Conservation (phyloP, 129 eudicot species). For the Pulicaria dysenterica region DNA sequence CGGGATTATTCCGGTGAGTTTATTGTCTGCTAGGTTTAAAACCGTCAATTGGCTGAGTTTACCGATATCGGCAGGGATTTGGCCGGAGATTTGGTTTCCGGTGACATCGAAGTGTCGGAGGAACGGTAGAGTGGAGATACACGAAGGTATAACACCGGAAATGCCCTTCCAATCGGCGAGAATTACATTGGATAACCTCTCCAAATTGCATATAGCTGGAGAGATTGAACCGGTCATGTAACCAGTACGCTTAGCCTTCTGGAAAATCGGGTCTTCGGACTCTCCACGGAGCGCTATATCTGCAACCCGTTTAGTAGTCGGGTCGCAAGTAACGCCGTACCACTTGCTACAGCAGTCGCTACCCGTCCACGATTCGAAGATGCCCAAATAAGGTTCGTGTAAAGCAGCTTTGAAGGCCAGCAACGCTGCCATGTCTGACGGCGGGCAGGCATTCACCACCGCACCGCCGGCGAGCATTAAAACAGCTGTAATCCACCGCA, state of each 20-base stretch:
- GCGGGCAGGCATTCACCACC: slow-evolving; percentile 55
- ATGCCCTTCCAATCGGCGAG: slow-evolving; percentile 95
- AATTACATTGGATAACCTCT: slow-evolving; percentile 56
- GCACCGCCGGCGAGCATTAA: slow-evolving; percentile 30
- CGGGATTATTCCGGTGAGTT: slow-evolving; percentile 69
- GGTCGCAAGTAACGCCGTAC: slow-evolving; percentile 92
- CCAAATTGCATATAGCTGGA: slow-evolving; percentile 62
- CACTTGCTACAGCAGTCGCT: slow-evolving; percentile 74
- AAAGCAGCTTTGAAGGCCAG: slow-evolving; percentile 55
- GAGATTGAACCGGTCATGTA: slow-evolving; percentile 87
- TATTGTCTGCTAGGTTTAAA: slow-evolving; percentile 75
- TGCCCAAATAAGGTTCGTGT: slow-evolving; percentile 68
- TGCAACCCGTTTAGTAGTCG: slow-evolving; percentile 64
- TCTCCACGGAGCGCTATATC: slow-evolving; percentile 91
- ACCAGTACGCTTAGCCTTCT: slow-evolving; percentile 73
- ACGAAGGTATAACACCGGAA: slow-evolving; percentile 70
- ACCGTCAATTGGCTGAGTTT: slow-evolving; percentile 60
- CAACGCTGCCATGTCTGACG: slow-evolving; percentile 70
- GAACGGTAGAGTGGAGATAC: slow-evolving; percentile 52
- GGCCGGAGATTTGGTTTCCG: slow-evolving; percentile 78
- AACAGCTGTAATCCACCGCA: slow-evolving; percentile 26
- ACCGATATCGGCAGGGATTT: slow-evolving; percentile 68
- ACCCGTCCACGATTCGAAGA: slow-evolving; percentile 84
- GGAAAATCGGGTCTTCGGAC: slow-evolving; percentile 85
- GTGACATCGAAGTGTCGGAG: slow-evolving; percentile 69